phyloP scores from a whole-genome alignment of 495 filamentous ascomycete species.

The Xylaria grammica region DNA sequence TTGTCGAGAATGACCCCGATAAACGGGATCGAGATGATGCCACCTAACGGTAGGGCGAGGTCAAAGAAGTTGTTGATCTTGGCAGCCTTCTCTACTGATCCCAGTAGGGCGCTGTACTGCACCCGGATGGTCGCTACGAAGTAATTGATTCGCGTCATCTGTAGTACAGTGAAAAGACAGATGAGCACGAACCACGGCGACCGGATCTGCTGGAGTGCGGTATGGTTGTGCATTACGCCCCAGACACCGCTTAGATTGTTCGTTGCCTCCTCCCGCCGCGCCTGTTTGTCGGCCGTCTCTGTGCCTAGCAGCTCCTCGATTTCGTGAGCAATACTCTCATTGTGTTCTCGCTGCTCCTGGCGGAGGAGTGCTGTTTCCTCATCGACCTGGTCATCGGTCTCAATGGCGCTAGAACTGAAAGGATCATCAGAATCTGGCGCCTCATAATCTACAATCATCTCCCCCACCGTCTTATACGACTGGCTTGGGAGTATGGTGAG shows the following conservation, averaged over 20 bases:
- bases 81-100: slow-evolving; percentile 59
- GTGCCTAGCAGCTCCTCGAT: slow-evolving; percentile 74
- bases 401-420: slow-evolving; percentile 31
- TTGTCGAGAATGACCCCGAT: slow-evolving; percentile 84
- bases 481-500: slow-evolving; percentile 75
- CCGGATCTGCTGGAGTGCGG: slow-evolving; percentile 74
- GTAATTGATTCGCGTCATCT: slow-evolving; percentile 97
- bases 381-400: slow-evolving; percentile 65
- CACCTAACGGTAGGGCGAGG: slow-evolving; percentile 84
- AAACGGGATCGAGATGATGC: slow-evolving; percentile 83
- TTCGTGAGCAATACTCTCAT: slow-evolving; percentile 71
- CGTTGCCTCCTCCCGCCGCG: slow-evolving; percentile 59
- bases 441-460: slow-evolving; percentile 76
- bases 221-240: slow-evolving; percentile 82
- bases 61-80: slow-evolving; percentile 87
- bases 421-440: slow-evolving; percentile 25
- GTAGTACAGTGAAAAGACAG: slow-evolving; percentile 82
- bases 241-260: slow-evolving; percentile 76
- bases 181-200: slow-evolving; percentile 90
- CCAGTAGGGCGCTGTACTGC: slow-evolving; percentile 84
- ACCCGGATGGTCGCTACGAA: slow-evolving; percentile 90
- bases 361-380: slow-evolving; percentile 62
- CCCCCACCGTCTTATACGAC: slow-evolving; percentile 89
- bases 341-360: slow-evolving; percentile 62
- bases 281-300: slow-evolving; percentile 61